Evolutionary conservation across 768 basidiomycete species (phyloP).

Genomic region (Tephrocybe sp.): DNA sequence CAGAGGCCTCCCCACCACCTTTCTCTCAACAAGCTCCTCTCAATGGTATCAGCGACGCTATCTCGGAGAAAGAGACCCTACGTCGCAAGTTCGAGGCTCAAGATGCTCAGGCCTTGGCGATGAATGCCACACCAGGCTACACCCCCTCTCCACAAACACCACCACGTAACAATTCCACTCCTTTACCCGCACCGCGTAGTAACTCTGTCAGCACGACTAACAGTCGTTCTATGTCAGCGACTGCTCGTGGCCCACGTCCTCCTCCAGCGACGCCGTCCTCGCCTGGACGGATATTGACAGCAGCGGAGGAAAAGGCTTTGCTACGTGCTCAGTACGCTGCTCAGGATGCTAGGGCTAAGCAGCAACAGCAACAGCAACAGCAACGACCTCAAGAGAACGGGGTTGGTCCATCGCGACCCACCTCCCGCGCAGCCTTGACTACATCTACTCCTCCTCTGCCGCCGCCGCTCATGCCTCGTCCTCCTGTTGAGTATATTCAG

Average conservation of each 20-base stretch:
- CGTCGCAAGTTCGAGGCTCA: slow-evolving; percentile 57
- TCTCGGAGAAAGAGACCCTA: slow-evolving; percentile 59
- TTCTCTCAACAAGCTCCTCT: slow-evolving; percentile 5
- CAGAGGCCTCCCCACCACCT: slow-evolving; percentile 19
- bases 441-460: slow-evolving; percentile 40
- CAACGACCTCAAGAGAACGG: slow-evolving; percentile 24
- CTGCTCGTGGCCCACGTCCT: slow-evolving; percentile 26
- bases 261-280: slow-evolving; percentile 34
- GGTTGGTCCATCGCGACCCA: slow-evolving; percentile 18
- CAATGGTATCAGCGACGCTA: slow-evolving; percentile 17
- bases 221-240: slow-evolving; percentile 19
- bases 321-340: slow-evolving; percentile 64
- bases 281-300: slow-evolving; percentile 46
- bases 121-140: slow-evolving; percentile 17
- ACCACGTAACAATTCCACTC: too few relatives aligned
- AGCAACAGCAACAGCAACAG: slow-evolving; percentile 22
- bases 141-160: slow-evolving; percentile 20
- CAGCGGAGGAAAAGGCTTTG: slow-evolving; percentile 79
- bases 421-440: slow-evolving; percentile 13
- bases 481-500: slow-evolving; percentile 77
- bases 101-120: slow-evolving; percentile 39
- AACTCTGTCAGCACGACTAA: slow-evolving; percentile 16
- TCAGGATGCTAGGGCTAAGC: slow-evolving; percentile 37
- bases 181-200: slow-evolving; percentile 25
- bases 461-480: slow-evolving; percentile 74